A percentile compares a stretch with the other conserved stretches of the same genome.
phyloP scores from a whole-genome alignment of 2,329 filamentous ascomycete species.

The Pseudogymnoascus sp. region DNA sequence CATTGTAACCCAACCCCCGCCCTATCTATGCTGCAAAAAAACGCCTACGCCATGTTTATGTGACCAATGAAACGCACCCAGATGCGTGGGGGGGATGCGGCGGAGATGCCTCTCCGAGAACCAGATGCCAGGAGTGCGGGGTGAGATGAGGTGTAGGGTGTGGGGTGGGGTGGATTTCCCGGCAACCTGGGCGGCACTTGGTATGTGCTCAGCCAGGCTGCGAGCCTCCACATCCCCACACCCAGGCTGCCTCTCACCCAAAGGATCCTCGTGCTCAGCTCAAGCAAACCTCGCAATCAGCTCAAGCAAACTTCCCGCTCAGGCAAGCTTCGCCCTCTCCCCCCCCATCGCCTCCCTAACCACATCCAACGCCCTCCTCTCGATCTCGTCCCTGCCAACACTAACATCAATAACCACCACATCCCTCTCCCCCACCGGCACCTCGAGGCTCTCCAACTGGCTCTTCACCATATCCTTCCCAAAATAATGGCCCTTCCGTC shows the following conservation, averaged over 20 bases:
- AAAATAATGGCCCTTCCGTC: slow-evolving; percentile 85
- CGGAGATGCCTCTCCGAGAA: not conserved
- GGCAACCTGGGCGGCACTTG: not conserved
- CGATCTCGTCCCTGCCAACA: slow-evolving; percentile 48
- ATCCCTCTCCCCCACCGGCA: slow-evolving; percentile 64
- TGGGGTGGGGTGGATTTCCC: not conserved
- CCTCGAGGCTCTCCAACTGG: slow-evolving; percentile 82
- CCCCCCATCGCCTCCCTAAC: not conserved
- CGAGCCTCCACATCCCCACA: not conserved
- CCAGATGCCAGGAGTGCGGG: not conserved
- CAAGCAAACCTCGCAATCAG: not conserved
- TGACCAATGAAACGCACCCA: not conserved
- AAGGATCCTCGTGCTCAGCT: too few relatives aligned
- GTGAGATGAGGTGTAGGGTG: not conserved
- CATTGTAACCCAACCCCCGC: too few relatives aligned
- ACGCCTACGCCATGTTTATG: not conserved
- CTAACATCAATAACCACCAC: slow-evolving; percentile 64
- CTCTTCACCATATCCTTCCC: slow-evolving; percentile 90
- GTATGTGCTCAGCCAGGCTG: not conserved
- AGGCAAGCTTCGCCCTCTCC: not conserved
- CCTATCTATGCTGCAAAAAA: not conserved
- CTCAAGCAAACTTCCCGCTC: not conserved
- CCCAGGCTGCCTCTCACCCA: not conserved
- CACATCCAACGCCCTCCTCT: slow-evolving; percentile 47
- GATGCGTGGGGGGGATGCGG: not conserved